Percentiles rank a stretch among this genome's conserved stretches.
Conservation (phyloP, 148 eudicot species). For the Salicornia ramosissima region DNA sequence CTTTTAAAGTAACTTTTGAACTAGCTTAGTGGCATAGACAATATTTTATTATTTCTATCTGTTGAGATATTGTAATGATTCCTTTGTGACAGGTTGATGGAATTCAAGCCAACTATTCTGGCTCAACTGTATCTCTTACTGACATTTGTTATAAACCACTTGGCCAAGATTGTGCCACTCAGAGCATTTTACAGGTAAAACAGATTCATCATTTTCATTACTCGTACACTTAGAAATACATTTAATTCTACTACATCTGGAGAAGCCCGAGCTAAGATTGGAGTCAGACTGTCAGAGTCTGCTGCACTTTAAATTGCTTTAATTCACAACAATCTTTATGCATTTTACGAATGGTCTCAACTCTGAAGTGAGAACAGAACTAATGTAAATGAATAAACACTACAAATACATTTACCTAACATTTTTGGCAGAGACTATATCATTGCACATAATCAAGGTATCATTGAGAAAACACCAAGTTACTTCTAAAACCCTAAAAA, state of each 20-base stretch:
- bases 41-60: too few species aligned
- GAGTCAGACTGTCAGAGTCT: too few species aligned
- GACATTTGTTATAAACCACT: constrained; percentile 99
- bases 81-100: constrained; percentile 69
- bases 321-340: too few species aligned
- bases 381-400: too few species aligned
- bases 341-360: too few species aligned
- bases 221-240: not conserved
- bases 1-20: constrained; percentile 6
- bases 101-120: constrained; percentile 72
- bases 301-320: too few species aligned
- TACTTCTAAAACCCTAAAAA: too few species aligned
- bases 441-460: too few species aligned
- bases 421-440: too few species aligned
- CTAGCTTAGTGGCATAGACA: not conserved
- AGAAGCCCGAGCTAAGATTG: not conserved
- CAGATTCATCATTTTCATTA: not conserved
- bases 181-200: constrained; percentile 85
- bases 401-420: too few species aligned
- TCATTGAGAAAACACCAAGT: too few species aligned
- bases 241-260: not conserved
- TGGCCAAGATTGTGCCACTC: constrained; percentile 97
- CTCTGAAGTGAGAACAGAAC: too few species aligned
- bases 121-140: constrained; percentile 56
- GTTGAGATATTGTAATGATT: constrained; percentile 6